A percentile compares a stretch with the other conserved stretches of the same genome.
phyloP scores from a whole-genome alignment of 805 yeast genomes.

The Suhomyces emberorum region DNA sequence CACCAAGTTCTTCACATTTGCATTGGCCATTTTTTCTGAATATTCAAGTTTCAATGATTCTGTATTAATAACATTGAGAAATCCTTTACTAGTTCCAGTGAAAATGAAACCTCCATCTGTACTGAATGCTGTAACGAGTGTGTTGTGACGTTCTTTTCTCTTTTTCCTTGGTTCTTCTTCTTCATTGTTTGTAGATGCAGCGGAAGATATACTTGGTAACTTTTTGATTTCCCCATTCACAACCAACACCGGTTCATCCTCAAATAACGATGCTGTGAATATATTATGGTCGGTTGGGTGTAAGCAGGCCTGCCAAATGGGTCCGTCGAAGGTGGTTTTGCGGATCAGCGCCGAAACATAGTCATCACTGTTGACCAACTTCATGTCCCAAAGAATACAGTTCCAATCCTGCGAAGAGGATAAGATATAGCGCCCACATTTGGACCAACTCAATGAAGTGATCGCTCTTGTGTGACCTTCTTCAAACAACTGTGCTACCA shows the following conservation, averaged over 20 bases:
- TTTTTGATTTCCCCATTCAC: conserved; percentile 13
- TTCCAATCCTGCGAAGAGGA: conserved; percentile 81
- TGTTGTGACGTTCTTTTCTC: conserved; percentile 29
- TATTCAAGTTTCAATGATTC: conserved; percentile 36
- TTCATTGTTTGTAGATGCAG: conserved; percentile 1
- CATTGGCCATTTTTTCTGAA: conserved; percentile 55
- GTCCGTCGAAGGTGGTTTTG: conserved; percentile 56
- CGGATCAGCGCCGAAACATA: conserved; percentile 33
- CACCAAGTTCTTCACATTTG: conserved; percentile 67
- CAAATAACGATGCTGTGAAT: conserved; percentile 65
- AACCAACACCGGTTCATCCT: conserved; percentile 56
- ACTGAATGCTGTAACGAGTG: conserved; percentile 50
- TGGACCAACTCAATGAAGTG: conserved; percentile 74
- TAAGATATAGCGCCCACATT: conserved; percentile 64
- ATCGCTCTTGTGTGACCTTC: conserved; percentile 68
- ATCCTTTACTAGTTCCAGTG: conserved; percentile 80
- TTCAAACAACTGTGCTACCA: conserved; percentile 48
- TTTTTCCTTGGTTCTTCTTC: conserved; percentile 12
- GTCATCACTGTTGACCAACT: conserved; percentile 18
- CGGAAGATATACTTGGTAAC: conserved; percentile 2
- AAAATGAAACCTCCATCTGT: conserved; percentile 55
- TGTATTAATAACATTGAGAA: conserved; percentile 50
- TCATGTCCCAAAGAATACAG: conserved; percentile 76
- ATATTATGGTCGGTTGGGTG: conserved; percentile 46
- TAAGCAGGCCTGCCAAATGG: conserved; percentile 67